Evolutionary conservation across 495 filamentous ascomycete genomes (phyloP), one percentile per base, ranked within the genome.

Genomic region (Darksidea phi): DNA sequence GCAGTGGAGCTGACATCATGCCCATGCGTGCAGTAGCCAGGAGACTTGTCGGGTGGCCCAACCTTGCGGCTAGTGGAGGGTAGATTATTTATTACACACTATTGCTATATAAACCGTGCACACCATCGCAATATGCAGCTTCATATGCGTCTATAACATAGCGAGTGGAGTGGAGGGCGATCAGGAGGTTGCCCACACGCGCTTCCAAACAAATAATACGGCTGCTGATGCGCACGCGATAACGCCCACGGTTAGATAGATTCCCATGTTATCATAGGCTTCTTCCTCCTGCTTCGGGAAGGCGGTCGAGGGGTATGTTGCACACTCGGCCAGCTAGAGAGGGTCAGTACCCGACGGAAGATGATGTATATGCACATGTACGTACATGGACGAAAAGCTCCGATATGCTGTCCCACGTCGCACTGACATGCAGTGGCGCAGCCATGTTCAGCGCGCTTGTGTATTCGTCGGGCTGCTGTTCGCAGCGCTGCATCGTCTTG

Each of bases 381-480:
- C 72, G 62, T 64, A 75, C 73, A 55, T 78, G 74, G 47, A 96
- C 91, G 76, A 97, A 97, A 5, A 96, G 80, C 71, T 98, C 94
- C 45, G 85, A 86, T 54, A 97, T 94, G 45, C 87, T 91, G 52
- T 78, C 83, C 94, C 94, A 97, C 6, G 86, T 94, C 38, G 89
- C 89, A 72, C 90, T 95, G 32, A 96, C 95, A 78, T 98, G 94
- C 54, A 97, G 74, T 7, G 94, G 94, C 12, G 93, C 83, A 53
- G 85, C 84, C 81, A 95, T 95, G 65, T 86, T 86, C 64, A 95
- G 73, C 43, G 81, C 77, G 25, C 83, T 81, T 0, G 94, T 96
- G 70, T 96, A 97, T 57, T 90, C 86, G 70, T 98, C 94, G 3
- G 94, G 94, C 73, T 98, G 94, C 61, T 85, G 74, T 73, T 97